phyloP scores from a whole-genome alignment of 257 asterid species.

The Nicotiana tomentosiformis region DNA sequence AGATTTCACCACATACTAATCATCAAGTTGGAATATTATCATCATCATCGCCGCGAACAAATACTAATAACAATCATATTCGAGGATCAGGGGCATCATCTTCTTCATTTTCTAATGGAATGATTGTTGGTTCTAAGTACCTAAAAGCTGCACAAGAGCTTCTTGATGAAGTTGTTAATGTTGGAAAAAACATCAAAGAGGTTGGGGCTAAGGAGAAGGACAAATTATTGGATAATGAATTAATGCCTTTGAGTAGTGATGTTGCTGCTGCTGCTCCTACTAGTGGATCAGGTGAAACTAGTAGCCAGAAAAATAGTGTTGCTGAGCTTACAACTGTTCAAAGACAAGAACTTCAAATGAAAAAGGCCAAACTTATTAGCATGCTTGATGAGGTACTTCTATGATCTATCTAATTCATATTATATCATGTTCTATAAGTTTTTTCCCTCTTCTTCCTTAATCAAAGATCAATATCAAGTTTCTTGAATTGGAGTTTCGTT shows the following conservation, averaged over 20 bases:
- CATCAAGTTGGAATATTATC: conserved; percentile 18
- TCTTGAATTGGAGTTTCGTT: not conserved
- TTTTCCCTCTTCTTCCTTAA: not conserved
- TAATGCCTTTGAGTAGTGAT: not conserved
- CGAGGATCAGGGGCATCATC: conserved; percentile 21
- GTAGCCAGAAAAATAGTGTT: conserved; percentile 1
- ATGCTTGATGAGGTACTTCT: conserved; percentile 67
- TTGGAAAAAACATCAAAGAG: conserved; percentile 25
- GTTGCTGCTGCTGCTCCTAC: not conserved
- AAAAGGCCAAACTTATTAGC: conserved; percentile 58
- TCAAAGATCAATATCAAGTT: not conserved
- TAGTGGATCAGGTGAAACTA: conserved; percentile 2
- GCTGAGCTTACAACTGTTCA: conserved; percentile 51
- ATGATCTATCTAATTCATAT: not conserved
- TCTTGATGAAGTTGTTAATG: conserved; percentile 56
- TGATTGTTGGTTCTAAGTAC: conserved; percentile 53
- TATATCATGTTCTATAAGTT: not conserved
- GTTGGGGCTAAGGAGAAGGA: conserved; percentile 20
- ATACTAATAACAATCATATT: not conserved
- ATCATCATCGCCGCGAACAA: not conserved
- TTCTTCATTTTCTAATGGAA: conserved; percentile 21
- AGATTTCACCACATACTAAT: conserved; percentile 4
- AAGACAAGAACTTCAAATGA: conserved; percentile 78
- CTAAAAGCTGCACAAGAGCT: conserved; percentile 59
- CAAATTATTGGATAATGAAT: conserved; percentile 19